phyloP scores from a whole-genome alignment of 2,329 filamentous ascomycete genomes.

The Nothophoma quercina region DNA sequence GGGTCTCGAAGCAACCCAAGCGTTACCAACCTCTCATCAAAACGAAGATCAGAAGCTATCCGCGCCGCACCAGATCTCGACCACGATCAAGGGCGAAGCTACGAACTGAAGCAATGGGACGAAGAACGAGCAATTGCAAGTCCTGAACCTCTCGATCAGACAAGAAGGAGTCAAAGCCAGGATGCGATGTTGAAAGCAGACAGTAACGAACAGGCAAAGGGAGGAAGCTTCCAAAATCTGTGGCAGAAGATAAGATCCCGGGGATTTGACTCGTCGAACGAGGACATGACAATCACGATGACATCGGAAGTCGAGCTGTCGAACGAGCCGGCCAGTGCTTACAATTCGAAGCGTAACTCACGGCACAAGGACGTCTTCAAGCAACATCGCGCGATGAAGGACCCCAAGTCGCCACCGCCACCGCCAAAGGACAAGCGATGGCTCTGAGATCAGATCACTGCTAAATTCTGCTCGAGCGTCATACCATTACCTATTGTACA shows the following conservation, averaged over 20 bases:
- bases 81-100: slow-evolving; percentile 25
- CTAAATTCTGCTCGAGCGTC: not conserved
- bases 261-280: not conserved
- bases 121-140: slow-evolving; percentile 18
- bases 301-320: slow-evolving; percentile 28
- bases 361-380: slow-evolving; percentile 1
- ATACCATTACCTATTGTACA: not conserved
- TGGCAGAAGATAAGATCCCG: slow-evolving; percentile 24
- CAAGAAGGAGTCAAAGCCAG: slow-evolving; percentile 12
- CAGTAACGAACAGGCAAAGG: not conserved
- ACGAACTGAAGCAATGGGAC: slow-evolving; percentile 34
- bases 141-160: not conserved
- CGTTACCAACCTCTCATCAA: slow-evolving; percentile 19
- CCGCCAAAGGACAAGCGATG: not conserved
- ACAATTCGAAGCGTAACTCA: slow-evolving; percentile 4
- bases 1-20: not conserved
- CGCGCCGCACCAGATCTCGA: slow-evolving; percentile 21
- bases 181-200: slow-evolving; percentile 16
- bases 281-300: slow-evolving; percentile 32
- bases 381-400: slow-evolving; percentile 6
- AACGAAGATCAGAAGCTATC: slow-evolving; percentile 23
- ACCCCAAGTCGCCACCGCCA: not conserved
- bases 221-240: slow-evolving; percentile 7
- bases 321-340: slow-evolving; percentile 16
- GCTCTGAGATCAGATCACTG: too few relatives aligned